Evolutionary conservation across 176 grass and related monocot genomes (phyloP), one percentile per base, ranked within the genome.

Genomic region (Puccinellia tenuiflora): DNA sequence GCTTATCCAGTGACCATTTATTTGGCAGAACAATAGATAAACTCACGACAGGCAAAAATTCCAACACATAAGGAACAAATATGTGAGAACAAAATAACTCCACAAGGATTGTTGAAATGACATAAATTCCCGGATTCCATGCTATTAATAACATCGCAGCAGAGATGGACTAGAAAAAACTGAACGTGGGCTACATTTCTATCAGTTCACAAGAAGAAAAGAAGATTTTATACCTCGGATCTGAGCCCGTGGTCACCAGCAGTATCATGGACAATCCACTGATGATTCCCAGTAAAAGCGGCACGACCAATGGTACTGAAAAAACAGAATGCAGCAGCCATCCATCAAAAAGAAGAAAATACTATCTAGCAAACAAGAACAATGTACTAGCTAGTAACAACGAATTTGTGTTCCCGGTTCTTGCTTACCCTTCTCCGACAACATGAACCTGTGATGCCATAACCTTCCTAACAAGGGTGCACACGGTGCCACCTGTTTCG

Each of bases 371-470:
- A 77, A 34, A 22, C 26, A 76, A 34, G 22, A 77, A 48, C 40
- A 26, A 28, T 40, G 18, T 30, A 30, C 51, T 82, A 26, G 55
- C 69, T 9, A 17, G 45, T 45, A 54, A 53, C 40, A 25, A 21
- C 34, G 17, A 70, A 22, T 76, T 33, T 12, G 2, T 20, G 61
- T 65, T 68, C n/a, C 60, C 13, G 3, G 29, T 75, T 48, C 42
- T 45, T 43, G 54, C 90, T 90, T 79, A 95, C 93, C 90, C 93
- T 69, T 95, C 83, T 68, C 93, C 90, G 21, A 95, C 70, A 22
- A 88, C 75, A 78, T 95, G 93, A 83, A 92, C 77, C 33, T 92
- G 87, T 0, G 90, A 92, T 52, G 79, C 30, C 93, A 95, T 90
- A n/a, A 84, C 64, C 79, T 88, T 88, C 82, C 74, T 85, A 77